Base-by-base conservation (phyloP, 768 basidiomycete genomes). In the Kondoa malvinella region DNA sequence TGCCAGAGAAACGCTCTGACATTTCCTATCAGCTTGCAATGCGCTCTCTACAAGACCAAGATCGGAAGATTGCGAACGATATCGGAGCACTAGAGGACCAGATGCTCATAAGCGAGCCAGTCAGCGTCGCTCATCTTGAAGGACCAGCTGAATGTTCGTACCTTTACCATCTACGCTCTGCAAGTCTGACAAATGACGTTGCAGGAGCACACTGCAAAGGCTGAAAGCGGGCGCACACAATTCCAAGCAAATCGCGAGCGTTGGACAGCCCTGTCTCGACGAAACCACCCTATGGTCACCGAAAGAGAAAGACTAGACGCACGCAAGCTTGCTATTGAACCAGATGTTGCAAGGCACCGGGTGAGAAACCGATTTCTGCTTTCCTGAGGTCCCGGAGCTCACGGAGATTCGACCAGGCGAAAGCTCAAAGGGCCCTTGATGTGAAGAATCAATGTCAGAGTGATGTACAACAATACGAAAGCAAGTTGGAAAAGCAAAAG, bases 31-130 rank as follows among this genome's bases (percentile, higher is more conserved):
- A n/a, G n/a, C n/a, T n/a, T n/a, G n/a, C n/a, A n/a, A n/a, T 50
- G 40, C 40, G 40, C 8, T 50, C 40, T 50, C 8, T 50, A 50
- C 12, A 50, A 50, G 40, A 50, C 8, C 40, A 50, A 21, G 21
- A 27, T 12, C 40, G 2, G 25, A 15, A 16, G 67, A 68, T 15
- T 68, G 33, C 68, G 63, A 60, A 25, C 61, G 34, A 25, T 71
- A 72, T n/a, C 16, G 40, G 12, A 8, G 40, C 40, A 8, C 40
- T 50, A 8, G 40, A 50, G 21, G 40, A 50, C 21, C 21, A 50
- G 40, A 50, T 50, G 40, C 40, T 50, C 40, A 21, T n/a, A n/a
- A n/a, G 21, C 21, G 40, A 50, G 40, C 40, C 40, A 50, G 40
- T 50, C 40, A 50, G 21, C 21, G 12, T 50, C 40, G 40, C 40